Evolutionary conservation across 495 filamentous ascomycete species (phyloP), one percentile per base, ranked within the genome.

Genomic region (Xylaria telfairii): DNA sequence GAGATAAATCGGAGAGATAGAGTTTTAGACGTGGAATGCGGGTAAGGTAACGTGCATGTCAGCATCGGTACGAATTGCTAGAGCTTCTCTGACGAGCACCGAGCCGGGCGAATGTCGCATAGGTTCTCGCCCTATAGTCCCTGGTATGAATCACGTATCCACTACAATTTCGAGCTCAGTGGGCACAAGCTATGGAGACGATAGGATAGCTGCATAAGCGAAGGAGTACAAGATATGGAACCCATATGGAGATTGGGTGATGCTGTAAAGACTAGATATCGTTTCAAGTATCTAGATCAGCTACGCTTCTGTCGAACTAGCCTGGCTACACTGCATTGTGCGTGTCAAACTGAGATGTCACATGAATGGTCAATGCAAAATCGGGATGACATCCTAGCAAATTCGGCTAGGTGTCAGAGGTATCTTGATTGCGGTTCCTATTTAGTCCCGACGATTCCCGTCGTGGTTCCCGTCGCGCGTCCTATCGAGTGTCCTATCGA

Each of bases 361-460:
- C 5, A 13, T n/a, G 32, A 63, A 46, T 44, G 3, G 8, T n/a
- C 6, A 32, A 46, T 8, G 41, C 21, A 24, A 26, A 26, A 39
- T 61, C 24, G n/a, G 10, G n/a, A 54, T 69, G 67, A 62, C 67
- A 63, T 65, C 68, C 51, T 32, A 54, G 61, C 39, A 46, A 57
- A 19, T 46, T 47, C 4, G 19, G 44, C 61, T 32, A 37, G 68
- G 51, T 39, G 61, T 54, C 68, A 7, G 68, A 57, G 68, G 68
- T 70, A 63, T 70, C 68, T 70, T 41, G 2, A 47, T 64, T 70
- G 37, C 47, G 37, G n/a, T 44, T 54, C 47, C 32, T 61, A 53
- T 12, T 53, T 56, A 32, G 37, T 46, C 21, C 37, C 17, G 68
- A 56, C 21, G 46, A 34, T 44, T 54, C 59, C 47, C 44, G 46